Conservation (phyloP, 2,329 filamentous ascomycete species). For the Penicillium sclerotigenum region DNA sequence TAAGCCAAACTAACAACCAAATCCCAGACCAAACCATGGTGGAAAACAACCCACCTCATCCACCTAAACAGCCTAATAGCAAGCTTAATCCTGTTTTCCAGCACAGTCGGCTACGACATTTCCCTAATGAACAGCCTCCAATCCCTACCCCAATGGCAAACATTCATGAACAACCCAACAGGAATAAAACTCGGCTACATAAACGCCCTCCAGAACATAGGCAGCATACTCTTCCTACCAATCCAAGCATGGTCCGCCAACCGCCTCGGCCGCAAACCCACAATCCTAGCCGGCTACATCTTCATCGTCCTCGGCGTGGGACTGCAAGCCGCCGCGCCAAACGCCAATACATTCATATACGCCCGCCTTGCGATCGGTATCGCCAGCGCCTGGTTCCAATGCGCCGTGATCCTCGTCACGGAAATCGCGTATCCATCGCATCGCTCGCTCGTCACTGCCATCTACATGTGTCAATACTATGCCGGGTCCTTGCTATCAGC, state of each 20-base stretch:
- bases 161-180: neutral
- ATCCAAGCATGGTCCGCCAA: constrained; percentile 22
- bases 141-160: constrained; percentile 5
- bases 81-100: constrained; percentile 6
- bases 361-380: constrained; percentile 34
- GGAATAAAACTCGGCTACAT: constrained; percentile 1
- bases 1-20: neutral
- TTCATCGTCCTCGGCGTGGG: constrained; percentile 28
- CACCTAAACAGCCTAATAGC: neutral
- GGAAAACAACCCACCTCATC: constrained; percentile 2
- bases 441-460: constrained; percentile 30
- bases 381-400: constrained; percentile 32
- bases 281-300: constrained; percentile 27
- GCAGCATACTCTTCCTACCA: constrained; percentile 1
- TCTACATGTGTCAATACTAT: constrained; percentile 35
- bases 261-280: constrained; percentile 31
- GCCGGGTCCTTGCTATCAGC: constrained; percentile 20
- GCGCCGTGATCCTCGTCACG: constrained; percentile 35
- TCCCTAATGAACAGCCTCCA: constrained; percentile 9
- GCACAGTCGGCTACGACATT: constrained; percentile 6
- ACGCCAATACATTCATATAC: constrained; percentile 29
- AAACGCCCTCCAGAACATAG: constrained; percentile 6
- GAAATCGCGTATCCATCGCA: constrained; percentile 43
- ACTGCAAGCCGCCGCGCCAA: constrained; percentile 21
- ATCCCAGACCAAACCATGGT: constrained; percentile 1